These are phyloP conservation scores for Peronospora belbahrii DNA, from an alignment of 352 stramenopile species.

Conservation along the genomic window DNA sequence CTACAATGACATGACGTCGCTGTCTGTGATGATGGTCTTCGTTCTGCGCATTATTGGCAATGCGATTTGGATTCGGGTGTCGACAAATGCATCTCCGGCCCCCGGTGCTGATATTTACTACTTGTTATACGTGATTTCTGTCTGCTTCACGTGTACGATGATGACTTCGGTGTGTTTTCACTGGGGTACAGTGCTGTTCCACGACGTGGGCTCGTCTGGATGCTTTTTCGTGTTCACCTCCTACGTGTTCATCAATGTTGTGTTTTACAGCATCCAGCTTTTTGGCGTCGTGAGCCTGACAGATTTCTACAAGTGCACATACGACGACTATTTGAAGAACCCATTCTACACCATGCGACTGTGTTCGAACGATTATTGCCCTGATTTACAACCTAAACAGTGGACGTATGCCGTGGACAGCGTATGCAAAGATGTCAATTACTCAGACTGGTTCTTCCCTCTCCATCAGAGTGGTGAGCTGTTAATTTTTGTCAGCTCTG, in stretches of 20 bases:
- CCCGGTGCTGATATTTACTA: constrained; percentile 69
- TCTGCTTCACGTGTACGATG: constrained; percentile 78
- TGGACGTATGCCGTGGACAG: constrained; percentile 66
- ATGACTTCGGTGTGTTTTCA: constrained; percentile 84
- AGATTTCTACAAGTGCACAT: constrained; percentile 79
- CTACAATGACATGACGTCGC: constrained; percentile 82
- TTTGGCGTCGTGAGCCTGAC: constrained; percentile 66
- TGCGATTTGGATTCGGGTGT: constrained; percentile 75
- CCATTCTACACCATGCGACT: constrained; percentile 56
- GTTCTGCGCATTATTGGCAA: constrained; percentile 66
- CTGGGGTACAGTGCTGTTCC: constrained; percentile 68
- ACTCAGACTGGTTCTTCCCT: constrained; percentile 57
- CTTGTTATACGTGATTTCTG: constrained; percentile 53
- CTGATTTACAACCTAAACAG: constrained; percentile 69
- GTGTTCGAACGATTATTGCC: constrained; percentile 69
- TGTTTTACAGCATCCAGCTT: constrained; percentile 60
- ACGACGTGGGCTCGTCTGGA: constrained; percentile 48
- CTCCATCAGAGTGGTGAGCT: constrained; percentile 42
- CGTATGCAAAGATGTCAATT: constrained; percentile 58
- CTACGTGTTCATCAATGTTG: constrained; percentile 54
- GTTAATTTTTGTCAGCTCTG: constrained; percentile 51
- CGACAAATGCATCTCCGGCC: constrained; percentile 33
- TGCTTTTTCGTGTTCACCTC: constrained; percentile 48
- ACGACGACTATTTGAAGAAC: constrained; percentile 85
- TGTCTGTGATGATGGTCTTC: constrained; percentile 70